Conservation (phyloP, 2,329 filamentous ascomycete species). For the Fusarium caatingaense region DNA sequence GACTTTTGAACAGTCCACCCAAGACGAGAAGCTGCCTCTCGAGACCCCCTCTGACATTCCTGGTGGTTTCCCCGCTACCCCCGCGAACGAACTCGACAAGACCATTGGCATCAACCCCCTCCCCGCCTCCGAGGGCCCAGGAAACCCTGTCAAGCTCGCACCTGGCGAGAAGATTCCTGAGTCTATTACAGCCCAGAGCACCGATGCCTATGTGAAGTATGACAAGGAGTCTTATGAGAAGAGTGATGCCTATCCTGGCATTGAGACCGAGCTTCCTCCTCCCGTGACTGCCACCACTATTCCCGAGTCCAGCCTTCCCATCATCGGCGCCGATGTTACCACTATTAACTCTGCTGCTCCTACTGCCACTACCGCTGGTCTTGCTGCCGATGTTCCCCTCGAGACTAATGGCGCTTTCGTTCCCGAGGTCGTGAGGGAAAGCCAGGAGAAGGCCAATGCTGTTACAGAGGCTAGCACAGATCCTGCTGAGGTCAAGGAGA, state of each 20-base stretch:
- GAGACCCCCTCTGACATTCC: conserved; percentile 54
- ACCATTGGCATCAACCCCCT: conserved; percentile 70
- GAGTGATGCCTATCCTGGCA: conserved; percentile 71
- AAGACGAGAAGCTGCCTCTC: conserved; percentile 47
- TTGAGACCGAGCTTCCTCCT: conserved; percentile 65
- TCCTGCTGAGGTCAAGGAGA: conserved; percentile 74
- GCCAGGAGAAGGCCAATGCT: conserved; percentile 73
- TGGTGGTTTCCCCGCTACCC: conserved; percentile 73
- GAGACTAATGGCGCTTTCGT: conserved; percentile 59
- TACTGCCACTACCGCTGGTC: conserved; percentile 73
- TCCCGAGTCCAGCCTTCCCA: conserved; percentile 84
- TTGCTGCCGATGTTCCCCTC: conserved; percentile 76
- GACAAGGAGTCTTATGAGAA: conserved; percentile 91
- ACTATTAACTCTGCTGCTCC: conserved; percentile 65
- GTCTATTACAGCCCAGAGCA: conserved; percentile 73
- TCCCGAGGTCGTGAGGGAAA: conserved; percentile 72
- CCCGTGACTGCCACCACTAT: conserved; percentile 73
- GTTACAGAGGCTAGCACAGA: conserved; percentile 76
- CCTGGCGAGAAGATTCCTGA: conserved; percentile 86
- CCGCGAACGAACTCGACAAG: conserved; percentile 63
- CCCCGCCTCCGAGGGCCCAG: conserved; percentile 69
- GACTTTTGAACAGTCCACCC: conserved; percentile 30
- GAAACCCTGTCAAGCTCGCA: conserved; percentile 83
- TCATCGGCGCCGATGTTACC: conserved; percentile 59
- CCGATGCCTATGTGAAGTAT: conserved; percentile 77